Evolutionary conservation across 768 basidiomycete genomes (phyloP).

Genomic region (Trametes coccinea): DNA sequence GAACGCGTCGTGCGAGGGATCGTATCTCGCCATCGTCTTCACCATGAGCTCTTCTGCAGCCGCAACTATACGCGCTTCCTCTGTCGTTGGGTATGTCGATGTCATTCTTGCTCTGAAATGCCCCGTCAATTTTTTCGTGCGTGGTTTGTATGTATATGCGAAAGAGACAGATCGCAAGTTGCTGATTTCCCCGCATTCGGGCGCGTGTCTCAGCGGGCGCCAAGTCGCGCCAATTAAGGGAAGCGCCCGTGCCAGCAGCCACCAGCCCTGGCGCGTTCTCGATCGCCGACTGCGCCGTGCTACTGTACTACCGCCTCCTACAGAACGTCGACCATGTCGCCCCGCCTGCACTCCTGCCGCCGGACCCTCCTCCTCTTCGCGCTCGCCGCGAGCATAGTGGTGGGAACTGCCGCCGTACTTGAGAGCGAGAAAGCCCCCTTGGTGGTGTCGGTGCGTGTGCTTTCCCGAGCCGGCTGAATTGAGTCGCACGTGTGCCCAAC

Average conservation of each 20-base stretch:
- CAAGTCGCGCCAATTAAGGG: neutral
- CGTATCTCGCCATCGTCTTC: constrained; percentile 73
- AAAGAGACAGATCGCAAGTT: no score
- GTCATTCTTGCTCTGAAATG: neutral
- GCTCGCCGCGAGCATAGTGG: constrained; percentile 21
- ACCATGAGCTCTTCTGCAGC: constrained; percentile 71
- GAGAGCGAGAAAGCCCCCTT: constrained; percentile 20
- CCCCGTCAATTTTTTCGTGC: no score
- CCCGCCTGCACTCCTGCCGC: constrained; percentile 14
- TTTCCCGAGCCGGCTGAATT: constrained; percentile 19
- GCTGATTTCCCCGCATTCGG: neutral
- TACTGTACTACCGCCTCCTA: neutral
- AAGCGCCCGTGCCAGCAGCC: constrained; percentile 2
- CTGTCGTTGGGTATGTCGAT: constrained; percentile 46
- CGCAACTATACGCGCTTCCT: constrained; percentile 52
- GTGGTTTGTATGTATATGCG: no score
- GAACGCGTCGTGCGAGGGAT: constrained; percentile 77
- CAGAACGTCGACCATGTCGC: constrained; percentile 9
- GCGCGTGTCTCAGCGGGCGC: neutral
- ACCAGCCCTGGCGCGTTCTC: neutral
- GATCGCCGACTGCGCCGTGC: neutral
- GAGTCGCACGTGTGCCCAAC: constrained; percentile 26
- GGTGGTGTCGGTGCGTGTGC: constrained; percentile 26
- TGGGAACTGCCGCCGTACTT: constrained; percentile 18
- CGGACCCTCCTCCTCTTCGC: constrained; percentile 26